These are phyloP conservation scores for Sphenostylis stenocarpa DNA, from an alignment of 306 rosid genomes.

Conservation along the genomic window DNA sequence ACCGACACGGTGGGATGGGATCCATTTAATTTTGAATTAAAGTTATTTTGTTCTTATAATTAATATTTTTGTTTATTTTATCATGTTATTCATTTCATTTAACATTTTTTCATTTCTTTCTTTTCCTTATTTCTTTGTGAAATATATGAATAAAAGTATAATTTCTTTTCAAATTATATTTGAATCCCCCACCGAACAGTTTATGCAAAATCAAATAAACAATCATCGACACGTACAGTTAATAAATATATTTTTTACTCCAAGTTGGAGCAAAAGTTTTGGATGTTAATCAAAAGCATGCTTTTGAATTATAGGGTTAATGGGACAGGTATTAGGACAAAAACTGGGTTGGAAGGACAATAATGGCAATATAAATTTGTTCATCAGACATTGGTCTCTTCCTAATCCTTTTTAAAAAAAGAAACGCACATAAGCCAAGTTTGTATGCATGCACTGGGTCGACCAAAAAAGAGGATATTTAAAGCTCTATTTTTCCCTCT, in stretches of 20 bases:
- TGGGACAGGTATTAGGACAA: constrained; percentile 55
- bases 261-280: constrained; percentile 44
- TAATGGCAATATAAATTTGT: constrained; percentile 17
- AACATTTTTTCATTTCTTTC: not conserved
- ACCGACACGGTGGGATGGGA: constrained; percentile 41
- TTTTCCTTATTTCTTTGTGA: not conserved
- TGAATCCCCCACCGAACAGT: not conserved
- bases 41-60: not conserved
- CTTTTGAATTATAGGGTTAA: constrained; percentile 32
- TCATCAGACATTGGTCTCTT: constrained; percentile 12
- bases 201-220: constrained; percentile 15
- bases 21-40: constrained; percentile 35
- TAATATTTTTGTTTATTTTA: not conserved
- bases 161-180: not conserved
- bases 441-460: not conserved
- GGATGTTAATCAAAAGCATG: constrained; percentile 32
- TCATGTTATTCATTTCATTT: not conserved
- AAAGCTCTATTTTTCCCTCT: not conserved
- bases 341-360: constrained; percentile 33
- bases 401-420: constrained; percentile 6
- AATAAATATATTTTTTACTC: constrained; percentile 27
- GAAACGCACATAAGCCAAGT: constrained; percentile 17
- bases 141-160: not conserved
- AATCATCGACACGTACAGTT: constrained; percentile 32
- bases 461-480: not conserved